These are phyloP conservation scores for Trichoderma lentiforme DNA, from an alignment of 2,329 filamentous ascomycete species.

Conservation along the genomic window DNA sequence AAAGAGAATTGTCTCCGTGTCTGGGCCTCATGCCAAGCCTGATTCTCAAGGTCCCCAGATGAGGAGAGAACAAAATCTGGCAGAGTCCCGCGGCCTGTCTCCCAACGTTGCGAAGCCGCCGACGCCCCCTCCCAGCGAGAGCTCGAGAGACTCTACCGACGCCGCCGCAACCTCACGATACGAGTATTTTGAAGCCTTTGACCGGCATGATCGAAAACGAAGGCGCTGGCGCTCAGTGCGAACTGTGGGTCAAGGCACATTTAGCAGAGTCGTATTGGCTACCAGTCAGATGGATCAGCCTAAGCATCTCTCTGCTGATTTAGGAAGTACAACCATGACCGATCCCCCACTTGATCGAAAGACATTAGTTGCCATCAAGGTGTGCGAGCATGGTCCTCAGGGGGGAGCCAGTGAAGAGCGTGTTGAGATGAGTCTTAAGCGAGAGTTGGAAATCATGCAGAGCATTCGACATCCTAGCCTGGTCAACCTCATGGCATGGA, in stretches of 20 bases:
- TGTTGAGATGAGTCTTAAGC: conserved; percentile 87
- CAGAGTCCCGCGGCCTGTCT: conserved; percentile 71
- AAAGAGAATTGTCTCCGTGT: conserved; percentile 71
- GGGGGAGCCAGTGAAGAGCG: conserved; percentile 91
- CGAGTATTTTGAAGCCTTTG: conserved; percentile 69
- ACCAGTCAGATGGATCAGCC: conserved; percentile 62
- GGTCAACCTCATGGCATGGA: conserved; percentile 89
- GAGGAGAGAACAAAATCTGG: conserved; percentile 77
- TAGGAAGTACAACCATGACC: conserved; percentile 34
- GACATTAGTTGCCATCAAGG: conserved; percentile 88
- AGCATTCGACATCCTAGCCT: conserved; percentile 84
- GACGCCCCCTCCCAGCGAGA: conserved; percentile 81
- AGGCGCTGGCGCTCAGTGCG: conserved; percentile 77
- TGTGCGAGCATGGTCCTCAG: conserved; percentile 90
- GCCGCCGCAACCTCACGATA: conserved; percentile 30
- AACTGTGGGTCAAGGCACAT: conserved; percentile 85
- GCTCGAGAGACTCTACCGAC: conserved; percentile 45
- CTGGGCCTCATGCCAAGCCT: conserved; percentile 53
- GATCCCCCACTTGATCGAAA: conserved; percentile 54
- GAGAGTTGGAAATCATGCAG: conserved; percentile 92
- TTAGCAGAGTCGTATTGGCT: conserved; percentile 89
- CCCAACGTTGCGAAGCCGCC: conserved; percentile 60
- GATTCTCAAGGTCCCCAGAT: conserved; percentile 43
- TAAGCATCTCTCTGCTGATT: conserved; percentile 17
- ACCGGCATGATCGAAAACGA: conserved; percentile 64